Percentiles rank a stretch among this genome's conserved stretches.
Conservation (phyloP, 768 basidiomycete species). For the Tricholoma sp. region DNA sequence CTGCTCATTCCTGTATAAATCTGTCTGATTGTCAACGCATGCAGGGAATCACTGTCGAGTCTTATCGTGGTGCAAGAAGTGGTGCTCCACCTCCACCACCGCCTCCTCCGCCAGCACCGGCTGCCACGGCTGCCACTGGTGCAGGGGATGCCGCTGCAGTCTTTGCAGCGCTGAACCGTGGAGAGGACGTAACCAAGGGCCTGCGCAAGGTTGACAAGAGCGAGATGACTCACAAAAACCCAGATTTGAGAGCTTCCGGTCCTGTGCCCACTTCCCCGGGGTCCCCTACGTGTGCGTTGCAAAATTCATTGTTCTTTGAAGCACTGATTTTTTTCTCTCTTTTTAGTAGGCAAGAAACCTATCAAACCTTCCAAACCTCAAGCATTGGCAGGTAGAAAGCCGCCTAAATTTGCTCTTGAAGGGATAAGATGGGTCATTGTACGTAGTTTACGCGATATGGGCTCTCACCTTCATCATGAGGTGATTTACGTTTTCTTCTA, state of each 20-base stretch:
- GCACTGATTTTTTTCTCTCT: not conserved
- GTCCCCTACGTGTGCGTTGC: conserved; percentile 21
- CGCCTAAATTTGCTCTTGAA: conserved; percentile 82
- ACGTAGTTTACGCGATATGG: conserved; percentile 18
- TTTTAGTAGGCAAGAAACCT: conserved; percentile 49
- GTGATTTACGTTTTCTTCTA: conserved; percentile 22
- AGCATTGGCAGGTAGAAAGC: conserved; percentile 83
- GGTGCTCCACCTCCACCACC: conserved; percentile 51
- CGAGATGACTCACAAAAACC: conserved; percentile 99
- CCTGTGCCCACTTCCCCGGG: conserved; percentile 34
- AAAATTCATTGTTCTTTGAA: not conserved
- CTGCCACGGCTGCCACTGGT: conserved; percentile 28
- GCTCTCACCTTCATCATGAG: not conserved
- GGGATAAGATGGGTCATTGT: conserved; percentile 95
- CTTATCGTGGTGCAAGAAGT: conserved; percentile 40
- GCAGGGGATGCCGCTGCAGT: conserved; percentile 69
- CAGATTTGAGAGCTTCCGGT: conserved; percentile 69
- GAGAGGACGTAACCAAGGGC: conserved; percentile 85
- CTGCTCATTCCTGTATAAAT: conserved; percentile 4
- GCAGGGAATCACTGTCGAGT: conserved; percentile 54
- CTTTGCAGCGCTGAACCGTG: conserved; percentile 87
- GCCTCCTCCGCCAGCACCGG: conserved; percentile 36
- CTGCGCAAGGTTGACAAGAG: conserved; percentile 92
- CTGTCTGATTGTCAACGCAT: not conserved
- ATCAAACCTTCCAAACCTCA: conserved; percentile 81